Evolutionary conservation across 352 stramenopile species (phyloP), one percentile per base, ranked within the genome.

Genomic region (Phytophthora idaei): DNA sequence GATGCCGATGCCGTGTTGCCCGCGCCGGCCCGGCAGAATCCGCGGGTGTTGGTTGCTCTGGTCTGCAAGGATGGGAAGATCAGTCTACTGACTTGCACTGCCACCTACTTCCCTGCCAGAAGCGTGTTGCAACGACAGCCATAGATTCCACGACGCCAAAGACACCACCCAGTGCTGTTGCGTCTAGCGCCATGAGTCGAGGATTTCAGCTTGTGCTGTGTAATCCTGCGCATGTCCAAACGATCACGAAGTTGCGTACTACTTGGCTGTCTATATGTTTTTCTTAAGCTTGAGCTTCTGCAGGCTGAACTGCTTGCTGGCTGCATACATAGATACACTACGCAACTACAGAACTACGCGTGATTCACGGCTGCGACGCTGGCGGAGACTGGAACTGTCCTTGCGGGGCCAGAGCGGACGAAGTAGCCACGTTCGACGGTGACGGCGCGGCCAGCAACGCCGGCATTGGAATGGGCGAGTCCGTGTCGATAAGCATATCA

Each of bases 391-490:
- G 64, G 17, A 71, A 61, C 11, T 61, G 60, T 64, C 64, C 55
- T 61, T 71, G 64, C 39, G 45, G 44, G 14, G 69, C 41, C 15
- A 64, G 41, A 1, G 71, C 47, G 29, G 70, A 70, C n/a, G 76
- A 73, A 15, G 76, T 70, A 21, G 71, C 9, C n/a, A 50, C 69
- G 21, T 49, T 72, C 8, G 58, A 14, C 14, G 62, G 17, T 9
- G 64, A 71, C n/a, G 69, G 29, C 6, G 71, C 57, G 12, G 55
- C 66, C 12, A 87, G 55, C 37, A 67, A 74, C 29, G 71, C 60
- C 17, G 78, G 78, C 76, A 87, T 83, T 2, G 78, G 78, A 55
- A 87, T 80, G 14, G 78, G 71, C 7, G 74, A 78, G 52, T 87
- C 78, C 31, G 79, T 73, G 45, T 81, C 66, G 25, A 85, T 72